These are phyloP conservation scores for Chaetomium globosum DNA, from an alignment of 2,329 filamentous ascomycete species.

Conservation along the genomic window DNA sequence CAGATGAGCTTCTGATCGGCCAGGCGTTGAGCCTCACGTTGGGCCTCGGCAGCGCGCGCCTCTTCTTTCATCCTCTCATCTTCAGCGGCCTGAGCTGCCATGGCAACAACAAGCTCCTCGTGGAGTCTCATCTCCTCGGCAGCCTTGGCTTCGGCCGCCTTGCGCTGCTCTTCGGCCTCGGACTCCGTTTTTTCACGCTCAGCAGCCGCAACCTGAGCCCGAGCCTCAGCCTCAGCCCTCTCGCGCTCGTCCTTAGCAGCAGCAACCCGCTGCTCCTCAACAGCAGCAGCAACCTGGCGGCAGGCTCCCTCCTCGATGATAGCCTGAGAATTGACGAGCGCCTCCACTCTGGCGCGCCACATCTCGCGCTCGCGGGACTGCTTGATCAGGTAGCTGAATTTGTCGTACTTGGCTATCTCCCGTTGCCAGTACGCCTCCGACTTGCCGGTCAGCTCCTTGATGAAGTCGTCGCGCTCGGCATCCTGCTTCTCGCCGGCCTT, in stretches of 20 bases:
- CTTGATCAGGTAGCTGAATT: constrained; percentile 10
- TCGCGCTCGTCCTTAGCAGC: background rate
- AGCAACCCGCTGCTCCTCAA: constrained; percentile 7
- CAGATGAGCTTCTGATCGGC: background rate
- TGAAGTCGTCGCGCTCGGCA: constrained; percentile 5
- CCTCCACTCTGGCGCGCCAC: constrained; percentile 19
- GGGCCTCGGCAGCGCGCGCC: background rate
- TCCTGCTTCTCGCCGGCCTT: background rate
- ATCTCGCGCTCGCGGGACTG: constrained; percentile 20
- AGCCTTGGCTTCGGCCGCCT: constrained; percentile 2
- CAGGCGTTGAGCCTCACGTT: background rate
- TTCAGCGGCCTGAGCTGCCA: background rate
- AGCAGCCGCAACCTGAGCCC: background rate
- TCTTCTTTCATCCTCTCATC: background rate
- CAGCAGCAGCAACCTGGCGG: background rate
- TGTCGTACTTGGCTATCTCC: constrained; percentile 13
- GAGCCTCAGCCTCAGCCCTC: background rate
- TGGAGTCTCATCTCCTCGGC: background rate
- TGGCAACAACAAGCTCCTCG: background rate
- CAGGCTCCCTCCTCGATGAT: constrained; percentile 7
- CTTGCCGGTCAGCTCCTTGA: constrained; percentile 11
- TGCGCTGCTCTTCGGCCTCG: background rate
- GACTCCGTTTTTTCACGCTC: constrained; percentile 1
- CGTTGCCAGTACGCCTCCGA: background rate
- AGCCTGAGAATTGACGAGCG: background rate